Evolutionary conservation across 2,329 filamentous ascomycete species (phyloP).

Genomic region (Leptographium flavum): DNA sequence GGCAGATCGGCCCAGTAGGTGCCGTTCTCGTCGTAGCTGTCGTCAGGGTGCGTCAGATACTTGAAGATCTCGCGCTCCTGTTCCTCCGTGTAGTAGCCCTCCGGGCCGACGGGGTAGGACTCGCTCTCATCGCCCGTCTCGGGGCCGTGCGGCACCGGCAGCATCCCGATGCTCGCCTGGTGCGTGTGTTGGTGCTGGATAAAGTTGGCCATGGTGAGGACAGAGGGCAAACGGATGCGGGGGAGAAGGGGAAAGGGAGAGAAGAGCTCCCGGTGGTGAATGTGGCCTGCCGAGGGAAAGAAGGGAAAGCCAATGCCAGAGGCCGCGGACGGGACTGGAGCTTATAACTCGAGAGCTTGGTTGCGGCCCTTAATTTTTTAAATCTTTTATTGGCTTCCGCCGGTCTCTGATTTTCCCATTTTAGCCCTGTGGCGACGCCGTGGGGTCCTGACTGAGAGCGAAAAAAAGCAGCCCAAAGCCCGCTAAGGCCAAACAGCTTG

Average conservation of each 20-base stretch:
- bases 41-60: conserved; percentile 71
- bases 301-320: not conserved
- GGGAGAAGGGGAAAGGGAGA: not conserved
- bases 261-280: not conserved
- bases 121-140: conserved; percentile 34
- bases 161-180: conserved; percentile 31
- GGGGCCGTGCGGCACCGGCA: conserved; percentile 41
- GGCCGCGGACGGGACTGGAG: not conserved
- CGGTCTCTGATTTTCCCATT: not conserved
- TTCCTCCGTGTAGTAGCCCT: conserved; percentile 26
- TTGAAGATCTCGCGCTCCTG: conserved; percentile 53
- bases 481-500: not conserved
- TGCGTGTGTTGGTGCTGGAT: conserved; percentile 26
- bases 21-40: conserved; percentile 70
- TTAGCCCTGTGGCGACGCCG: not conserved
- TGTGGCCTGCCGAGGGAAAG: not conserved
- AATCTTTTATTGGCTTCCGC: not conserved
- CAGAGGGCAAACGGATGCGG: not conserved
- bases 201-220: conserved; percentile 19
- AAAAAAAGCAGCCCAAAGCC: not conserved
- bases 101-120: conserved; percentile 25
- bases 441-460: not conserved
- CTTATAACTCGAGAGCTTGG: conserved; percentile 1
- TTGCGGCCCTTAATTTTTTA: not conserved
- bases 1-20: conserved; percentile 89